Base-by-base conservation (phyloP, 495 filamentous ascomycete genomes). In the Xylaria castorea region DNA sequence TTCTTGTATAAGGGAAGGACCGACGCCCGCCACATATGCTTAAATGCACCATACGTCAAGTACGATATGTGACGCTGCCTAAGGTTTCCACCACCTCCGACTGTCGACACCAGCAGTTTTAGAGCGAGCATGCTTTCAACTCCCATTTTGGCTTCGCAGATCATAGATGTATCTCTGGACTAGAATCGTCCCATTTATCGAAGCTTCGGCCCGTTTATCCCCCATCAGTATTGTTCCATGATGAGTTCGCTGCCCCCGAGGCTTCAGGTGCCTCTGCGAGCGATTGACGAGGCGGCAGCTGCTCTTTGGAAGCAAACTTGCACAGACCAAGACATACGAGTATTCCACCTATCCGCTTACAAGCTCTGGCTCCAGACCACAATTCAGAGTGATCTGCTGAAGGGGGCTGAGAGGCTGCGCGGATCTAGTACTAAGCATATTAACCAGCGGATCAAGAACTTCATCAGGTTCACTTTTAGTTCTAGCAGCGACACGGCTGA, bases 351-450 rank as follows among this genome's bases (percentile, higher is more conserved):
- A n/a, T 48, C 18, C 20, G 5, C 20, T n/a, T 1, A 18, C 5
- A 22, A 2, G 6, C 20, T 50, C 46, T 5, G 7, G 6, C 18
- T 9, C 20, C 46, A 50, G 46, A n/a, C 46, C 18, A n/a, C 6
- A n/a, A 18, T 50, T 50, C 20, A 22, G 20, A 1, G 0, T 5
- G 5, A 50, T 0, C 20, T 50, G 9, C 5, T 50, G 20, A 8
- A 0, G n/a, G 46, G 46, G 46, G 6, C n/a, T 22, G 5, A n/a
- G 16, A 50, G 18, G 20, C 46, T 50, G 20, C 5, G 2, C 4
- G 2, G 1, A 20, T 0, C 1, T 5, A 0, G 0, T 50, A n/a
- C 6, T 6, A 4, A 5, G 20, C 20, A 20, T n/a, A 6, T n/a
- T 50, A 18, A 22, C n/a, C 46, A 1, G 3, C 46, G 5, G 46